Conservation (phyloP, 805 yeast species). For the Phaffomyces thermotolerans region DNA sequence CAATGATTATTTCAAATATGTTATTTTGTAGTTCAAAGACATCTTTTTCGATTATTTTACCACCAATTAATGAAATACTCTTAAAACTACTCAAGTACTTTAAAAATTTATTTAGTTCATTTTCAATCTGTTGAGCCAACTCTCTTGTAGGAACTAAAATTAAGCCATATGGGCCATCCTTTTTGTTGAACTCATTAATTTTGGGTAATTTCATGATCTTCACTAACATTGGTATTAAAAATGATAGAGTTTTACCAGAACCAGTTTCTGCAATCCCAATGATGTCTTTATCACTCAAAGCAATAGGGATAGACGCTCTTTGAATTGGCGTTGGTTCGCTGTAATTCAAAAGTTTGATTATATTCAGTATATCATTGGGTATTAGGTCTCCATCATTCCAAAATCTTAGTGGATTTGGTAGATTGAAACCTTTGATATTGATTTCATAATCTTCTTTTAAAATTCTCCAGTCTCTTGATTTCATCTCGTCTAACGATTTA, state of each 20-base stretch:
- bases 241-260: slow-evolving; percentile 88
- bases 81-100: slow-evolving; percentile 32
- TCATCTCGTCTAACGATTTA: slow-evolving; percentile 61
- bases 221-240: slow-evolving; percentile 62
- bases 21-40: slow-evolving; percentile 42
- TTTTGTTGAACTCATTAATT: slow-evolving; percentile 37
- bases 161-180: slow-evolving; percentile 66
- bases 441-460: slow-evolving; percentile 73
- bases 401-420: slow-evolving; percentile 52
- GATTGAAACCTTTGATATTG: slow-evolving; percentile 37
- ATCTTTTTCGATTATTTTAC: slow-evolving; percentile 77
- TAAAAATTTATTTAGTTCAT: slow-evolving; percentile 52
- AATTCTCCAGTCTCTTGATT: slow-evolving; percentile 82
- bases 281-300: slow-evolving; percentile 51
- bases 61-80: slow-evolving; percentile 75
- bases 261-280: slow-evolving; percentile 96
- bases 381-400: slow-evolving; percentile 61
- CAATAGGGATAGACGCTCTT: slow-evolving; percentile 76
- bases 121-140: slow-evolving; percentile 78
- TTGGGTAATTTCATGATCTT: slow-evolving; percentile 43
- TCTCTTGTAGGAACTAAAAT: slow-evolving; percentile 92
- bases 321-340: slow-evolving; percentile 84
- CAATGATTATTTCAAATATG: slow-evolving; percentile 77
- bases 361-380: slow-evolving; percentile 33
- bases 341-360: slow-evolving; percentile 39